Evolutionary conservation across 140 eudicot genomes (phyloP), one percentile per base, ranked within the genome.

Genomic region (Bidens hawaiensis): DNA sequence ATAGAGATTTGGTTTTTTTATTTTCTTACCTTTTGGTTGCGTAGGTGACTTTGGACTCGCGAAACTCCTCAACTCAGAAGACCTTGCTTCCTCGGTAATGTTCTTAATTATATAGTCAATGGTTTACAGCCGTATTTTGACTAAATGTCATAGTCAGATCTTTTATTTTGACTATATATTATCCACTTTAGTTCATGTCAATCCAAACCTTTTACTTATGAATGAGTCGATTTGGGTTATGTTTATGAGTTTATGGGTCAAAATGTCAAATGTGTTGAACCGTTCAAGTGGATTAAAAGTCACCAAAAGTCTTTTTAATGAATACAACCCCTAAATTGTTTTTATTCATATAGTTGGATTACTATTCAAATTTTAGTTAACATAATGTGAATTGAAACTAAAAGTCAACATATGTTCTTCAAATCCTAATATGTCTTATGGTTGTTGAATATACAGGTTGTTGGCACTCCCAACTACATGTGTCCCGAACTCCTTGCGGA

Each of bases 41-140:
- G 34, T 59, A 93, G 99, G 99, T 72, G 99, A 88, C 66, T 93
- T 86, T 88, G 99, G 99, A 73, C 85, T 93, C 15, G 95, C 95
- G 19, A 93, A 93, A 71, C 87, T 93, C 66, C 89, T 93, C 6
- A 76, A 83, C 64, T 78, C 83, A 38, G 96, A 81, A 69, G 88
- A 87, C 57, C 94, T 88, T 57, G 87, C 96, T 65, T 85, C 95
- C 60, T 82, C 95, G 88, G 99, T 93, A 93, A 28, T 24, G 2
- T 46, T 38, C n/a, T 38, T 57, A 42, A 52, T 48, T 66, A 49
- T n/a, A n/a, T 47, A 15, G 17, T 24, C 25, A 38, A 2, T 6
- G 6, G 1, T 8, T 34, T 17, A 0, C 18, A 12, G 11, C 65
- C 3, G 4, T 21, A 58, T 31, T 54, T 54, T 54, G 22, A 54